Evolutionary conservation across 1,284 basidiomycete species (phyloP).

Genomic region (Mycena citricolor): DNA sequence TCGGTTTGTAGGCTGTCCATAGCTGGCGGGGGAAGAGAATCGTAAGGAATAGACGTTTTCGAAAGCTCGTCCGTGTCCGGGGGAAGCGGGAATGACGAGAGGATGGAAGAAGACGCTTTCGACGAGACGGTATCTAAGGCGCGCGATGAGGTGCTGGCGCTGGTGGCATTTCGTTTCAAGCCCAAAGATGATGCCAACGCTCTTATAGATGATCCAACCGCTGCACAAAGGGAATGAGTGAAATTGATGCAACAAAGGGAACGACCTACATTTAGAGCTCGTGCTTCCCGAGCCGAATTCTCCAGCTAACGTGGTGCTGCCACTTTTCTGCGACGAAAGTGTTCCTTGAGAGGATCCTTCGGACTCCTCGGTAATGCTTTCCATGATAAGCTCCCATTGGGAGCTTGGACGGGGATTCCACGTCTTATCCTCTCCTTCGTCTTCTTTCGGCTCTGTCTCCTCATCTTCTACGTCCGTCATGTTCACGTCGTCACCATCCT

Average conservation of each 20-base stretch:
- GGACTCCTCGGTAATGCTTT: constrained; percentile 63
- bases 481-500: constrained; percentile 6
- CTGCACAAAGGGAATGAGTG: constrained; percentile 22
- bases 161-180: constrained; percentile 50
- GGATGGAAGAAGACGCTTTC: constrained; percentile 31
- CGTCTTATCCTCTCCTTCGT: constrained; percentile 29
- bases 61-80: constrained; percentile 41
- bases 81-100: constrained; percentile 28
- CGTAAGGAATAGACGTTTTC: constrained; percentile 50
- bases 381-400: constrained; percentile 79
- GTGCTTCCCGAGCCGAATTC: constrained; percentile 62
- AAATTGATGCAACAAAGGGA: constrained; percentile 19
- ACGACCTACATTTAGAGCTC: constrained; percentile 59
- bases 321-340: constrained; percentile 45
- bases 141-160: constrained; percentile 31
- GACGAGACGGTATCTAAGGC: constrained; percentile 23
- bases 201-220: constrained; percentile 63
- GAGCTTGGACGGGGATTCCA: constrained; percentile 55
- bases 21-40: constrained; percentile 45
- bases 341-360: constrained; percentile 51
- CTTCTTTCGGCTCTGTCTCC: too few relatives aligned
- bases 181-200: constrained; percentile 70
- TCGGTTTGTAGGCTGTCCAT: constrained; percentile 39
- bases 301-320: constrained; percentile 38
- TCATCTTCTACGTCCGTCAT: constrained; percentile 33